These are phyloP conservation scores for Eimeria tenella DNA, from an alignment of 169 alveolate genomes.

Conservation along the genomic window DNA sequence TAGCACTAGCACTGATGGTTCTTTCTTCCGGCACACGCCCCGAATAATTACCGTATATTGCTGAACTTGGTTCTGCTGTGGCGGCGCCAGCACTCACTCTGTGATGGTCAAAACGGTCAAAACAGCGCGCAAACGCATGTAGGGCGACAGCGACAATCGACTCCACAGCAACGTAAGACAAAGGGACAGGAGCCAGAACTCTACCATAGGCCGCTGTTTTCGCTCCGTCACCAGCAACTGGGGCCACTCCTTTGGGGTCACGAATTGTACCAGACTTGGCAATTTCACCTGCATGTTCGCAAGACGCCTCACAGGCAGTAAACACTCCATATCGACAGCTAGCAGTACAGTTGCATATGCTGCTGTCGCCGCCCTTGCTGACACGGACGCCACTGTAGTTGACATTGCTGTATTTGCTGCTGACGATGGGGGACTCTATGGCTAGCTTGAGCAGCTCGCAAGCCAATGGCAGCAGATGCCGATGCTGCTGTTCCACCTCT, in stretches of 20 bases:
- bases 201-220: background rate
- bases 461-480: conserved; percentile 40
- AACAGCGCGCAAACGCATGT: conserved; percentile 8
- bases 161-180: conserved; percentile 30
- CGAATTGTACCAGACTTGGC: background rate
- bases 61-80: background rate
- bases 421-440: conserved; percentile 5
- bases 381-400: background rate
- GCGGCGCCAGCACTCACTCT: background rate
- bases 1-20: background rate
- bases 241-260: background rate
- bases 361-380: background rate
- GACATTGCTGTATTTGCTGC: background rate
- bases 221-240: background rate
- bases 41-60: no score
- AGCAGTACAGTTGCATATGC: background rate
- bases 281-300: background rate
- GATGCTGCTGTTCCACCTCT: conserved; percentile 7
- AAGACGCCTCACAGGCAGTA: background rate
- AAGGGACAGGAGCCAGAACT: conserved; percentile 1
- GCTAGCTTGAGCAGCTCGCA: conserved; percentile 35
- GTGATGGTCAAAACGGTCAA: background rate
- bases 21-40: no score
- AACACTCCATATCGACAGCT: background rate
- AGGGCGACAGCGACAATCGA: background rate